Base-by-base conservation (phyloP, 257 asterid species). In the Agastache rugosa region DNA sequence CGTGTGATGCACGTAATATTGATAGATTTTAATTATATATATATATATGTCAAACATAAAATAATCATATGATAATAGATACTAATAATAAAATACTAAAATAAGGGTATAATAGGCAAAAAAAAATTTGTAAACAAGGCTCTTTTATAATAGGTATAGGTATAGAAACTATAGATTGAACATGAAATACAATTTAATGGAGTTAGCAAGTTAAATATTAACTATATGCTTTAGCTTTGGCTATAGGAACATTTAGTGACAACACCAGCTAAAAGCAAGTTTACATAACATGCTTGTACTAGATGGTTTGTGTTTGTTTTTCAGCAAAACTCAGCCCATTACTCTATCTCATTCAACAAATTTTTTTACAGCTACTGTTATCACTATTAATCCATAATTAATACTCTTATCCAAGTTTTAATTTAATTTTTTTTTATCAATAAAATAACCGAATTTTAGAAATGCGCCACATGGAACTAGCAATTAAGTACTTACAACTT, bases 171-270 rank as follows among this genome's bases (percentile, higher is more conserved):
- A n/a, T n/a, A n/a, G n/a, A 19, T 31, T n/a, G 23, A 34, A 23
- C 69, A 53, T 16, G 67, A 64, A 17, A 23, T 63, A 45, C 61
- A 45, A 15, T 65, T 60, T 72, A 50, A 2, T 70, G 20, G 39
- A 54, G 65, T 22, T 5, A 7, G 25, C 22, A 50, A 50, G 9
- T 44, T n/a, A 56, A 50, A 67, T 59, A 58, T 41, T 65, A 66
- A n/a, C 56, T 58, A 22, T 56, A 25, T 44, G 53, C 41, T 37
- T 56, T 56, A 56, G 35, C 37, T n/a, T n/a, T 50, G 58, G 23
- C n/a, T n/a, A 50, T 50, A 5, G 11, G 56, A 45, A 11, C 17
- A 45, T 16, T 45, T 45, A 39, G 45, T 41, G 45, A 8, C 54
- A 47, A 47, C 1, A 47, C 54, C 53, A 45, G 19, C 54, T 47